Conservation (phyloP, 345 rosid genomes). For the Erucastrum elatum region DNA sequence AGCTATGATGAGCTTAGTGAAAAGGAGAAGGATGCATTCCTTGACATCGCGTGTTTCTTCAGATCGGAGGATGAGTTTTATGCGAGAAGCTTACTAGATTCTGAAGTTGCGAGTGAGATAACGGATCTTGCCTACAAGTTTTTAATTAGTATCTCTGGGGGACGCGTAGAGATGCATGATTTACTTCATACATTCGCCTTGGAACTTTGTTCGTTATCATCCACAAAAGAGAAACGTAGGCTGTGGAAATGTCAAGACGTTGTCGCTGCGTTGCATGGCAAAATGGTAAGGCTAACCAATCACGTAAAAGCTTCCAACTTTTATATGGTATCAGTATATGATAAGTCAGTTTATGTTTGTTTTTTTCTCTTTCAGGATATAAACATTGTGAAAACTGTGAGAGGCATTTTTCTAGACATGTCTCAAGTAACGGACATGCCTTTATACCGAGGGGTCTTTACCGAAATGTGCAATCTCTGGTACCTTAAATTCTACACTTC, state of each 20-base stretch:
- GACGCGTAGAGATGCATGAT: conserved; percentile 37
- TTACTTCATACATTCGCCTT: conserved; percentile 34
- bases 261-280: conserved; percentile 2
- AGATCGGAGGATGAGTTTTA: background rate
- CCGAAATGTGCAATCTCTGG: conserved; percentile 34
- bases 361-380: conserved; percentile 26
- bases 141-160: conserved; percentile 16
- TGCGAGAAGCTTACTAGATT: conserved; percentile 17
- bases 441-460: conserved; percentile 2
- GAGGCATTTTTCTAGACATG: conserved; percentile 33
- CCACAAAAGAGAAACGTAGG: background rate
- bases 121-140: conserved; percentile 30
- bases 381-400: conserved; percentile 20
- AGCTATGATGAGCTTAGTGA: conserved; percentile 38
- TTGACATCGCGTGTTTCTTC: conserved; percentile 47
- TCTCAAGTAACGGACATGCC: conserved; percentile 2
- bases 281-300: conserved; percentile 29
- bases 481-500: conserved; percentile 25
- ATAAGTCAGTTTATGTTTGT: background rate
- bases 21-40: conserved; percentile 26
- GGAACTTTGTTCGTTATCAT: conserved; percentile 17
- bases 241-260: conserved; percentile 27
- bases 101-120: background rate
- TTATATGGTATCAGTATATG: background rate
- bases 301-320: background rate